Conservation (phyloP, 768 basidiomycete genomes). For the Xerocomellus amylosporus region DNA sequence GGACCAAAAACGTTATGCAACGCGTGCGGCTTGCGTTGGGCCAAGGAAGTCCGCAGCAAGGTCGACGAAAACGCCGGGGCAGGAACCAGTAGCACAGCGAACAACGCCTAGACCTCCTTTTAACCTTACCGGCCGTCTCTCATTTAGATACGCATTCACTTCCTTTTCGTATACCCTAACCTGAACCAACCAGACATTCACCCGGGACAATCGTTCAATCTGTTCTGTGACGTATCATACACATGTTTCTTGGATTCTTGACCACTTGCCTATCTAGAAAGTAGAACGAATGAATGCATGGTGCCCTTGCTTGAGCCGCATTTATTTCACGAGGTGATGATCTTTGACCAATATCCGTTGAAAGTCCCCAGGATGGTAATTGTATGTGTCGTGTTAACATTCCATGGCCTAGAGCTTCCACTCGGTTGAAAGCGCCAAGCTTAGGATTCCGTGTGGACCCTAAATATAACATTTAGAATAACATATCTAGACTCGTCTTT, state of each 20-base stretch:
- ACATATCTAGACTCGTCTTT: too few relatives aligned
- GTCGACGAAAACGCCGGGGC: conserved; percentile 34
- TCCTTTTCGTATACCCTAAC: conserved; percentile 4
- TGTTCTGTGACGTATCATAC: conserved; percentile 5
- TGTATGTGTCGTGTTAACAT: not conserved
- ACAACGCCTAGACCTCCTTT: conserved; percentile 12
- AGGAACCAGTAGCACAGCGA: conserved; percentile 21
- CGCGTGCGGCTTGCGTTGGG: conserved; percentile 93
- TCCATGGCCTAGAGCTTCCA: not conserved
- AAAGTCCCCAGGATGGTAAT: not conserved
- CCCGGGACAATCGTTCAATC: conserved; percentile 1
- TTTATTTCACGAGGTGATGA: conserved; percentile 10
- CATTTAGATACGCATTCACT: not conserved
- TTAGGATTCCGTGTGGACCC: too few relatives aligned
- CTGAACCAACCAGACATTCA: conserved; percentile 1
- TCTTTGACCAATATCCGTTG: conserved; percentile 1
- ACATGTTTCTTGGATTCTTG: conserved; percentile 19
- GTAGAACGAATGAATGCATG: conserved; percentile 6
- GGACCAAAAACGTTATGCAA: conserved; percentile 99
- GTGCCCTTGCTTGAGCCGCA: conserved; percentile 5
- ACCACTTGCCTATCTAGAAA: conserved; percentile 3
- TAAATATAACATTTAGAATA: too few relatives aligned
- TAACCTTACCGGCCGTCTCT: not conserved
- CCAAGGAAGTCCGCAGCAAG: conserved; percentile 61
- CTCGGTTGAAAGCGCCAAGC: too few relatives aligned